Evolutionary conservation across 108 stramenopile species (phyloP).

Genomic region (Nitzschia palea): DNA sequence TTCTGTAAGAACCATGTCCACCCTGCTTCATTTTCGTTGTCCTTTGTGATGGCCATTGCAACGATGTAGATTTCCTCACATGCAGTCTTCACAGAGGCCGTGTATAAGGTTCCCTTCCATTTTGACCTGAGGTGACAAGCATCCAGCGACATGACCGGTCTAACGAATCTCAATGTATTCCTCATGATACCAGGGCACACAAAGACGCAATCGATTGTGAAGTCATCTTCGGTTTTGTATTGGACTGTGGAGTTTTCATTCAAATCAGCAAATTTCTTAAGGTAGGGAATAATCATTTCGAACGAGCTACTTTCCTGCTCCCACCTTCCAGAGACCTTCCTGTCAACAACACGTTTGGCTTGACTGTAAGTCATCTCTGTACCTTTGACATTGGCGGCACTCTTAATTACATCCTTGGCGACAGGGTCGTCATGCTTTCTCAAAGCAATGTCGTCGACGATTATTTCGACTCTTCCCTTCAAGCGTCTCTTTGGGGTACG

Average conservation of each 20-base stretch:
- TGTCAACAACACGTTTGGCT: neutral
- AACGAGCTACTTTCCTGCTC: neutral
- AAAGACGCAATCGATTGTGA: neutral
- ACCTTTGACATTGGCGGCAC: neutral
- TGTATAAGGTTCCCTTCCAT: no score
- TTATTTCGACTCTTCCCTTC: neutral
- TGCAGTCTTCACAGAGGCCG: no score
- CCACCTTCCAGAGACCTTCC: neutral
- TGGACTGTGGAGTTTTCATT: neutral
- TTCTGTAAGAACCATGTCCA: no score
- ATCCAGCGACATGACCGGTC: neutral
- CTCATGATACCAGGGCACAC: neutral
- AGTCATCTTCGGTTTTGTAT: neutral
- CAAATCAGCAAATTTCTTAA: neutral
- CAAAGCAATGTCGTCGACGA: neutral
- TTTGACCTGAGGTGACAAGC: no score
- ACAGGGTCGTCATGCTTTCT: neutral
- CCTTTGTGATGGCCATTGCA: no score
- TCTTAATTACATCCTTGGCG: neutral
- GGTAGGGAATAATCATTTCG: neutral
- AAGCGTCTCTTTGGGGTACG: neutral
- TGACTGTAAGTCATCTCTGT: neutral
- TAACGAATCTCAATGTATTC: neutral
- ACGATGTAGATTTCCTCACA: no score
- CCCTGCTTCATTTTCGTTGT: no score